Percentiles rank a stretch among this genome's conserved stretches.
These are phyloP conservation scores for Cryptosporidium viatorum DNA, from an alignment of 169 alveolate species.

Conservation along the genomic window DNA sequence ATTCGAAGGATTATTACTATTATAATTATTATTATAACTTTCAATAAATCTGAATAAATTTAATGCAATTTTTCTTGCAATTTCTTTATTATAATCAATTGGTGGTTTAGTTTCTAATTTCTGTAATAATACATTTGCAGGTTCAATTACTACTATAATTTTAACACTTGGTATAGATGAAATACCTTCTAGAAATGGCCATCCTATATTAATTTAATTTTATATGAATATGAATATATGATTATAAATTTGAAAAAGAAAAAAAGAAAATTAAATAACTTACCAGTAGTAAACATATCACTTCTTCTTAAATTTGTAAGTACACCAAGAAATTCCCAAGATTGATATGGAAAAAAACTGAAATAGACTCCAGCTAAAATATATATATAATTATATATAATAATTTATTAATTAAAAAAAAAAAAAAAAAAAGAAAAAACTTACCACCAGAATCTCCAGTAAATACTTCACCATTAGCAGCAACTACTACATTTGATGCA, in stretches of 20 bases:
- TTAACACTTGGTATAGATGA: slow-evolving; percentile 28
- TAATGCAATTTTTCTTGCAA: slow-evolving; percentile 87
- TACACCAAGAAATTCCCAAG: slow-evolving; percentile 73
- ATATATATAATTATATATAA: not conserved
- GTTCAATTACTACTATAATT: slow-evolving; percentile 21
- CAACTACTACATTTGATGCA: slow-evolving; percentile 32
- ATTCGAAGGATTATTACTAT: slow-evolving; percentile 32
- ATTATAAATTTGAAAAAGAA: no score
- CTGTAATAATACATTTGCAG: slow-evolving; percentile 20
- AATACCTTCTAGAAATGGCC: slow-evolving; percentile 70
- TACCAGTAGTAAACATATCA: slow-evolving; percentile 74
- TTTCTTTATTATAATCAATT: slow-evolving; percentile 54
- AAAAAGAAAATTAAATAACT: not conserved
- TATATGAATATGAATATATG: no score
- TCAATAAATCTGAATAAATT: slow-evolving; percentile 86
- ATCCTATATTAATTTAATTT: slow-evolving; percentile 28
- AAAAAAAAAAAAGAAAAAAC: not conserved
- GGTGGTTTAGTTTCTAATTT: slow-evolving; percentile 66
- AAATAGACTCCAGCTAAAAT: slow-evolving; percentile 45
- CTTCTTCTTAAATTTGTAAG: slow-evolving; percentile 62
- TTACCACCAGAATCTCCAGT: slow-evolving; percentile 65
- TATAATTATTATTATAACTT: slow-evolving; percentile 77
- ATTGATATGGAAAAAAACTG: slow-evolving; percentile 58
- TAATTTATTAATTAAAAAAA: not conserved
- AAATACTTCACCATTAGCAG: not conserved